Evolutionary conservation across 805 yeast genomes (phyloP).

Genomic region (Kluyveromyces nonfermentans): DNA sequence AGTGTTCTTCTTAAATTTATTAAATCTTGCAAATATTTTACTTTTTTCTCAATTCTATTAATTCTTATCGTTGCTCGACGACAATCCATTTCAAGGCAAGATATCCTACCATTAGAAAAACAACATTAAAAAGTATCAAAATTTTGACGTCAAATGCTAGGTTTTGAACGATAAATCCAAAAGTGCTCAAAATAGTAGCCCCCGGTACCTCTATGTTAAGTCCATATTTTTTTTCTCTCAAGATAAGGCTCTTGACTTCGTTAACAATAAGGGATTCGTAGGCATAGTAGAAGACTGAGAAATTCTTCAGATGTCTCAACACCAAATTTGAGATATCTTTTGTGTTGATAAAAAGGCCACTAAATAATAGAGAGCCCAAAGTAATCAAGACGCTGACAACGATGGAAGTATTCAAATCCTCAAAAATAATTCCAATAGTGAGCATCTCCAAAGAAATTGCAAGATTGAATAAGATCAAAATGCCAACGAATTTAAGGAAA

Average conservation of each 20-base stretch:
- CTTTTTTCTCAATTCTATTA: neutral
- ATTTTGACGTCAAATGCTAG: constrained; percentile 56
- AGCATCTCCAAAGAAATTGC: constrained; percentile 79
- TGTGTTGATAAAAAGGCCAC: constrained; percentile 87
- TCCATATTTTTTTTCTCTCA: constrained; percentile 86
- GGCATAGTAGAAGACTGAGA: constrained; percentile 91
- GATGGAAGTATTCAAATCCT: constrained; percentile 89
- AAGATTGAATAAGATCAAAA: constrained; percentile 74
- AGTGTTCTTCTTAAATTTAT: neutral
- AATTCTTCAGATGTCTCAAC: constrained; percentile 67
- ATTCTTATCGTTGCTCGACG: constrained; percentile 44
- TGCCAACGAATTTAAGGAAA: constrained; percentile 56
- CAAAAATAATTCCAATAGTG: constrained; percentile 76
- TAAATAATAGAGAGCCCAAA: constrained; percentile 79
- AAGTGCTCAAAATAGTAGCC: constrained; percentile 89
- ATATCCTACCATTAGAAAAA: constrained; percentile 64
- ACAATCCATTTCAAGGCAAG: constrained; percentile 62
- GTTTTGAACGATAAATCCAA: constrained; percentile 84
- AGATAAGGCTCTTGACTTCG: constrained; percentile 78
- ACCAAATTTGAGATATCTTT: constrained; percentile 46
- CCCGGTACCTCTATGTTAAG: constrained; percentile 95
- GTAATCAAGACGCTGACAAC: constrained; percentile 77
- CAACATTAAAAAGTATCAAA: constrained; percentile 45
- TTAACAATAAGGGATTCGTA: constrained; percentile 88
- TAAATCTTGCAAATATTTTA: neutral